Conservation (phyloP, 2,329 filamentous ascomycete genomes). For the Nigrograna mackinnonii region DNA sequence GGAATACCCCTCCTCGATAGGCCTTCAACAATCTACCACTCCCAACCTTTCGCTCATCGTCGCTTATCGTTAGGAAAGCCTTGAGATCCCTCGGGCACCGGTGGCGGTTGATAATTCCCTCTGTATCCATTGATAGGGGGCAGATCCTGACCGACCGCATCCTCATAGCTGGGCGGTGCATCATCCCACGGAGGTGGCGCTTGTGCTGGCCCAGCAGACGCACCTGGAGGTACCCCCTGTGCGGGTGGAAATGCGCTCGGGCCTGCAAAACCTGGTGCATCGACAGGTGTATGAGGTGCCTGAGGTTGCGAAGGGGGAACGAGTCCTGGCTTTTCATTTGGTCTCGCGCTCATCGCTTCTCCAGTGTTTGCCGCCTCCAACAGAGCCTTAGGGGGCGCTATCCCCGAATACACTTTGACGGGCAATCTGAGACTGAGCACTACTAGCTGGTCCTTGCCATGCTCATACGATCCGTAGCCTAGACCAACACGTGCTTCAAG, state of each 20-base stretch:
- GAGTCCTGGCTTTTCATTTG: slow-evolving; percentile 9
- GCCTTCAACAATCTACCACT: no score
- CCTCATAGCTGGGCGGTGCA: slow-evolving; percentile 93
- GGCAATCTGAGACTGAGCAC: slow-evolving; percentile 78
- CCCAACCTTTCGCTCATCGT: no score
- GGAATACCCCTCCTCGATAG: no score
- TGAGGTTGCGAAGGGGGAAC: slow-evolving; percentile 18
- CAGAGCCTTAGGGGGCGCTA: slow-evolving; percentile 77
- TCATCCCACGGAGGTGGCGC: slow-evolving; percentile 63
- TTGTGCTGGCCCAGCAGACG: slow-evolving; percentile 21
- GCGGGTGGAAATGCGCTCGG: slow-evolving; percentile 20
- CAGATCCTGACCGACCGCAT: slow-evolving; percentile 80
- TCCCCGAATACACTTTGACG: slow-evolving; percentile 84
- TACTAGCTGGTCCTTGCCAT: slow-evolving; percentile 69
- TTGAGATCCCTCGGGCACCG: slow-evolving; percentile 39
- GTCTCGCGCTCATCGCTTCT: slow-evolving; percentile 15
- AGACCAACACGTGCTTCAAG: slow-evolving; percentile 81
- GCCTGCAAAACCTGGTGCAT: slow-evolving; percentile 20
- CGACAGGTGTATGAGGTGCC: slow-evolving; percentile 25
- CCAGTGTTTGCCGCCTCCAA: slow-evolving; percentile 63
- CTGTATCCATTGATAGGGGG: slow-evolving; percentile 74
- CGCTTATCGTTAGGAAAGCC: slow-evolving; percentile 42
- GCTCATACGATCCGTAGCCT: slow-evolving; percentile 67
- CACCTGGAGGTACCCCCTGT: slow-evolving; percentile 20
- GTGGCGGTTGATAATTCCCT: slow-evolving; percentile 62